These are phyloP conservation scores for Epicoccum sorghinum DNA, from an alignment of 2,329 filamentous ascomycete species.

Conservation along the genomic window DNA sequence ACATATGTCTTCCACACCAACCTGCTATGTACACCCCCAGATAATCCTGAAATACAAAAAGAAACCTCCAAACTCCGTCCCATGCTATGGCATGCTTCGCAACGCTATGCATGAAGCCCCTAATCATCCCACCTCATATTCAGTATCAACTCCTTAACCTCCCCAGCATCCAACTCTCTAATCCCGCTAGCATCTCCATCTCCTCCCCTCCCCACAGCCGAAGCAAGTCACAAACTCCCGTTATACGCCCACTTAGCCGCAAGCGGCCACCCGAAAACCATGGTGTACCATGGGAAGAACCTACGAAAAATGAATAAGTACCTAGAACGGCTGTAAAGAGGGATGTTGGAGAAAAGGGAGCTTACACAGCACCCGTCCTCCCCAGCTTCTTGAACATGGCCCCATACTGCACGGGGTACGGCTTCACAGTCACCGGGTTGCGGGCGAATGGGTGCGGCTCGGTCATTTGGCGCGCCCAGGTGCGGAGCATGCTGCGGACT, in stretches of 20 bases:
- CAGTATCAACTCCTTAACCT: constrained; percentile 34
- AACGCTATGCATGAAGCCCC: neutral
- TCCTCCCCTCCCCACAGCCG: constrained; percentile 20
- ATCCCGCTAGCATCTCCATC: neutral
- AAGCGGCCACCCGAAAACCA: constrained; percentile 44
- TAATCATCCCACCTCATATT: constrained; percentile 42
- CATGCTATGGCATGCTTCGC: constrained; percentile 9
- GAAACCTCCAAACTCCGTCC: constrained; percentile 6
- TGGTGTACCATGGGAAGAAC: constrained; percentile 35
- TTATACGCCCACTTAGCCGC: constrained; percentile 35
- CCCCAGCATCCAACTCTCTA: constrained; percentile 22
- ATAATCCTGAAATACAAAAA: neutral
- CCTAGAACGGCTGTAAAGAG: neutral
- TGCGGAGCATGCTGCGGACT: constrained; percentile 40
- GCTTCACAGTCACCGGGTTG: constrained; percentile 31
- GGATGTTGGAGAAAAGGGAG: no score
- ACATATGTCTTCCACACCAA: neutral
- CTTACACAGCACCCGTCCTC: constrained; percentile 38
- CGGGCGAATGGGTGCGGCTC: constrained; percentile 47
- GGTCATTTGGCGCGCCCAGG: constrained; percentile 39
- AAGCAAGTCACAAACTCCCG: constrained; percentile 39
- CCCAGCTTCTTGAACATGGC: constrained; percentile 30
- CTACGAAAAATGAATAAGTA: constrained; percentile 19
- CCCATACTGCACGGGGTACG: constrained; percentile 33
- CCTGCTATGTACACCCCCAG: constrained; percentile 12